phyloP scores from a whole-genome alignment of 495 filamentous ascomycete species.

The Aspergillus saccharolyticus region DNA sequence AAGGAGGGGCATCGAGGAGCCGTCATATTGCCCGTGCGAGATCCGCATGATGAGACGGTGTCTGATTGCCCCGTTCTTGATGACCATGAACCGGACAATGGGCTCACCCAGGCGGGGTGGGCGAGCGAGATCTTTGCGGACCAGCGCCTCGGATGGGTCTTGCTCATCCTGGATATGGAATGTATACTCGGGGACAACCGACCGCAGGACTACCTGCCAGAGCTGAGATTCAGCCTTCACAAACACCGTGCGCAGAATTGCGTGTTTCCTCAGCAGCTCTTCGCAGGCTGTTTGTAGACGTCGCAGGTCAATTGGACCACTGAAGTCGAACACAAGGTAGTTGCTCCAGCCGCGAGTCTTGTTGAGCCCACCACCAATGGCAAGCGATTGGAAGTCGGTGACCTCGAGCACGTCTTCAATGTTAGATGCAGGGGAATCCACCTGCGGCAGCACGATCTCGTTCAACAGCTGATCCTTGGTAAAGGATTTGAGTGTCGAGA shows the following conservation, averaged over 20 bases:
- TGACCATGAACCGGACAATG: conserved; percentile 49
- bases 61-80: conserved; percentile 32
- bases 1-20: conserved; percentile 23
- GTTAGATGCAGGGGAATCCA: conserved; percentile 1
- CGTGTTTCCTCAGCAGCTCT: conserved; percentile 36
- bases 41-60: conserved; percentile 41
- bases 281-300: conserved; percentile 37
- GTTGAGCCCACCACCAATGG: conserved; percentile 12
- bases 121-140: conserved; percentile 29
- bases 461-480: conserved; percentile 16
- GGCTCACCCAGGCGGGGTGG: conserved; percentile 46
- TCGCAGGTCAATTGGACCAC: conserved; percentile 10
- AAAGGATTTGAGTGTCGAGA: conserved; percentile 25
- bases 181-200: conserved; percentile 6
- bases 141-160: conserved; percentile 34
- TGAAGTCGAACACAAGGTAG: conserved; percentile 15
- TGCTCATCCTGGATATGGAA: conserved; percentile 18
- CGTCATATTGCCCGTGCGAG: conserved; percentile 30
- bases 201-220: conserved; percentile 40
- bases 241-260: conserved; percentile 47
- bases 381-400: conserved; percentile 19
- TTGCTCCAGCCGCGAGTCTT: conserved; percentile 14
- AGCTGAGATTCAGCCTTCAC: conserved; percentile 32
- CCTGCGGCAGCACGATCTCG: conserved; percentile 12
- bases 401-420: conserved; percentile 10